Percentiles rank a stretch among this genome's conserved stretches.
phyloP scores from a whole-genome alignment of 2,329 filamentous ascomycete genomes.

The Phoma herbarum region DNA sequence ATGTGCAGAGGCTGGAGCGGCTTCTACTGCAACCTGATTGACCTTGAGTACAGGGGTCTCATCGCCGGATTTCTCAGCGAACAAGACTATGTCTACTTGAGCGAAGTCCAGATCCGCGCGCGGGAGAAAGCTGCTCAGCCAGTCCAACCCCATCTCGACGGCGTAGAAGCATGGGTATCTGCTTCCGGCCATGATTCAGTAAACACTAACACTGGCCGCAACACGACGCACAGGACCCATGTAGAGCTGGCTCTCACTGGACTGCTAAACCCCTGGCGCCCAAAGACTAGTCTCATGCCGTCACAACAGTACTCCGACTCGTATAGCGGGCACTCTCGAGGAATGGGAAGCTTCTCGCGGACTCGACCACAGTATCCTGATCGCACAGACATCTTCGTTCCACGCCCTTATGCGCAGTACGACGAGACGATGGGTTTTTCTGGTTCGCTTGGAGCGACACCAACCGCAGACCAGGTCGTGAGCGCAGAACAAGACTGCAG shows the following conservation, averaged over 20 bases:
- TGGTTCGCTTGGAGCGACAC: too few relatives aligned
- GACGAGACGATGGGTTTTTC: constrained; percentile 2
- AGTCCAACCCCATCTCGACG: not conserved
- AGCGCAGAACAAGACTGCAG: not conserved
- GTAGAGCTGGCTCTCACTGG: not conserved
- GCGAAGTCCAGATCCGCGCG: constrained; percentile 1
- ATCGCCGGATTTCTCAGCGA: not conserved
- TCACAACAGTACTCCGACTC: not conserved
- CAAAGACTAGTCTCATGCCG: not conserved
- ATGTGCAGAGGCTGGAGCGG: not conserved
- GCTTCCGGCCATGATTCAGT: not conserved
- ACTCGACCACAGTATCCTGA: not conserved
- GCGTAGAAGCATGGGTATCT: not conserved
- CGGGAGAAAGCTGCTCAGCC: not conserved
- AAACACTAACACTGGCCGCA: not conserved
- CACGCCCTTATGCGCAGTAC: not conserved
- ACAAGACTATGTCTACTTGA: not conserved
- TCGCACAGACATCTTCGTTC: not conserved
- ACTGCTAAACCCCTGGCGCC: not conserved
- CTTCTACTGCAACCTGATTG: not conserved
- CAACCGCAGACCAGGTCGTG: not conserved
- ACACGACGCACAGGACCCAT: not conserved
- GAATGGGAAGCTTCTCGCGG: not conserved
- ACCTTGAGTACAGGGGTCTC: not conserved
- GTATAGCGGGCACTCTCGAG: not conserved